Evolutionary conservation across 805 yeast species (phyloP).

Genomic region (Starmera dryadoides): DNA sequence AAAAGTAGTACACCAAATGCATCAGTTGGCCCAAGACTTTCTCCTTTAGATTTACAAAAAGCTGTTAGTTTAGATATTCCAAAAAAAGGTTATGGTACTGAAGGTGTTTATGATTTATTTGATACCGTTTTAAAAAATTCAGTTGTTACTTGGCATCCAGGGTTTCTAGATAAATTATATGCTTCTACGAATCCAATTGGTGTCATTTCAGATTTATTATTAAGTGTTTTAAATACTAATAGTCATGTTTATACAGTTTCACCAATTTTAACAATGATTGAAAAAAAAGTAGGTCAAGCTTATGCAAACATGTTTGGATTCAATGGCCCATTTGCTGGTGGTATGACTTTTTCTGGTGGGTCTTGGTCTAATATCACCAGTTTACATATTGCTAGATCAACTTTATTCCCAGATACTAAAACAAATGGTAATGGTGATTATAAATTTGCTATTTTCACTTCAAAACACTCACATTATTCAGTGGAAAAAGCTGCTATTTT

Average conservation of each 20-base stretch:
- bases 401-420: conserved; percentile 63
- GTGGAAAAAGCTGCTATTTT: conserved; percentile 77
- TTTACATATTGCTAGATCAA: conserved; percentile 67
- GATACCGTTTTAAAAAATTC: conserved; percentile 57
- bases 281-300: conserved; percentile 55
- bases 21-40: conserved; percentile 43
- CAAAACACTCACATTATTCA: conserved; percentile 71
- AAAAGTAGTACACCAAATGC: conserved; percentile 34
- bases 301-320: conserved; percentile 67
- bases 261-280: conserved; percentile 72
- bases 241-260: conserved; percentile 83
- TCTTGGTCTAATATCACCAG: conserved; percentile 81
- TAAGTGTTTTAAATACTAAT: conserved; percentile 71
- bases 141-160: conserved; percentile 83
- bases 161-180: conserved; percentile 76
- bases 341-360: conserved; percentile 82
- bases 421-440: conserved; percentile 42
- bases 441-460: conserved; percentile 64
- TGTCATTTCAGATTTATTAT: conserved; percentile 59
- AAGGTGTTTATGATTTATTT: conserved; percentile 40
- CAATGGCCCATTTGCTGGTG: conserved; percentile 53
- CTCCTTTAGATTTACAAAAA: conserved; percentile 40
- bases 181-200: conserved; percentile 87
- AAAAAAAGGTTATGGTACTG: conserved; percentile 29
- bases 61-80: conserved; percentile 29